Evolutionary conservation across 768 basidiomycete genomes (phyloP).

Genomic region (Cystobasidiopsis lactophilus): DNA sequence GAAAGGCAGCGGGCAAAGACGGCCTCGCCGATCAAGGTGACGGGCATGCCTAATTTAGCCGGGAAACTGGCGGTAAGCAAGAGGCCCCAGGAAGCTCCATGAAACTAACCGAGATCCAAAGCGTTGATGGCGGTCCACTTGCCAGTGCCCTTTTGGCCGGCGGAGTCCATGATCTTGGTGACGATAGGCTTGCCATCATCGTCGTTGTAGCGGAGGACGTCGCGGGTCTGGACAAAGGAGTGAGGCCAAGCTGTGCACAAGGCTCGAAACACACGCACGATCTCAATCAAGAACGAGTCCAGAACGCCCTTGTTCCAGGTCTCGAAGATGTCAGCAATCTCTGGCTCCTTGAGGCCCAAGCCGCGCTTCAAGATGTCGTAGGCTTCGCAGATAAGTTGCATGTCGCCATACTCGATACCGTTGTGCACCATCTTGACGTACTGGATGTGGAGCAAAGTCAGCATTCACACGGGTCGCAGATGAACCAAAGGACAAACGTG

Average conservation of each 20-base stretch:
- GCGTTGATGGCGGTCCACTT: slow-evolving; percentile 97
- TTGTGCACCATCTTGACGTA: slow-evolving; percentile 99
- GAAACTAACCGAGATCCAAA: slow-evolving; percentile 59
- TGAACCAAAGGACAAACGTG: slow-evolving; percentile 8
- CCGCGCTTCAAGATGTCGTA: slow-evolving; percentile 98
- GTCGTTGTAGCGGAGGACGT: slow-evolving; percentile 92
- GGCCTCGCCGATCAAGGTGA: slow-evolving; percentile 96
- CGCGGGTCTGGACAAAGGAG: slow-evolving; percentile 32
- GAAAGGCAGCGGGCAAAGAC: slow-evolving; percentile 98
- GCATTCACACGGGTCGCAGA: not conserved
- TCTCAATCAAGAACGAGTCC: slow-evolving; percentile 97
- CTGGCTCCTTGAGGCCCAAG: slow-evolving; percentile 58
- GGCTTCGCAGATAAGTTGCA: slow-evolving; percentile 97
- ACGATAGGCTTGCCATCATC: slow-evolving; percentile 81
- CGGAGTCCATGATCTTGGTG: slow-evolving; percentile 79
- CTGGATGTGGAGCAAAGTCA: slow-evolving; percentile 41
- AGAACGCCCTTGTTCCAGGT: slow-evolving; percentile 98
- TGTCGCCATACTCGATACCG: slow-evolving; percentile 85
- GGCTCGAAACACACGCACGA: slow-evolving; percentile 28
- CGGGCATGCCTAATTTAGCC: slow-evolving; percentile 29
- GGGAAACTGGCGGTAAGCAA: too few species aligned
- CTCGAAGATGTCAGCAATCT: slow-evolving; percentile 83
- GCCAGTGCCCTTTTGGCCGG: slow-evolving; percentile 97
- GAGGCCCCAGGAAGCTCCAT: slow-evolving; percentile 8
- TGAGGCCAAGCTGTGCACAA: not conserved